Evolutionary conservation across 768 basidiomycete genomes (phyloP).

Genomic region (Myochromella boudieri): DNA sequence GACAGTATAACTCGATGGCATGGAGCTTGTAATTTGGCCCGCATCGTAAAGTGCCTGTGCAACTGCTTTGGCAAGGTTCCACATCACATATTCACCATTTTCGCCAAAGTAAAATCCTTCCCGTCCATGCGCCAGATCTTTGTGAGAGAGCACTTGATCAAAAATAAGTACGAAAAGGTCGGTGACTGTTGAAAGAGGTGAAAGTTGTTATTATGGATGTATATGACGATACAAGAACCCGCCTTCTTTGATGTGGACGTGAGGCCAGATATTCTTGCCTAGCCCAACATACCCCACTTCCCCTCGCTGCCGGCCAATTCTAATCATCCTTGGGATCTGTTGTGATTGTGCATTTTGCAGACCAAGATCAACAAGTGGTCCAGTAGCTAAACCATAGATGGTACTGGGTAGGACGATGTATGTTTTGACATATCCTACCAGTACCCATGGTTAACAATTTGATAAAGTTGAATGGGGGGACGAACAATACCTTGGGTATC

Average conservation of each 20-base stretch:
- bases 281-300: conserved; percentile 51
- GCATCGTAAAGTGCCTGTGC: conserved; percentile 31
- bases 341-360: conserved; percentile 49
- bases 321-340: conserved; percentile 47
- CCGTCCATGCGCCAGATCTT: conserved; percentile 38
- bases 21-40: conserved; percentile 32
- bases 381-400: conserved; percentile 49
- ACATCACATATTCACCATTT: conserved; percentile 43
- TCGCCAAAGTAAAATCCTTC: conserved; percentile 51
- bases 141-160: conserved; percentile 32
- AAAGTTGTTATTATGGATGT: no score
- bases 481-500: conserved; percentile 40
- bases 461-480: neutral
- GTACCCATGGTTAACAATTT: neutral
- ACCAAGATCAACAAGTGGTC: conserved; percentile 48
- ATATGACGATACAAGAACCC: no score
- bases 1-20: conserved; percentile 43
- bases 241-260: no score
- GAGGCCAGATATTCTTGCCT: conserved; percentile 53
- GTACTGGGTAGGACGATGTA: conserved; percentile 56
- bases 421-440: conserved; percentile 19
- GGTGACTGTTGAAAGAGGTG: conserved; percentile 30
- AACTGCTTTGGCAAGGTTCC: conserved; percentile 36
- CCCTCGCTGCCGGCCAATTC: conserved; percentile 38
- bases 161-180: conserved; percentile 45